phyloP scores from a whole-genome alignment of 2,329 filamentous ascomycete species.

The Botryotinia narcissicola region DNA sequence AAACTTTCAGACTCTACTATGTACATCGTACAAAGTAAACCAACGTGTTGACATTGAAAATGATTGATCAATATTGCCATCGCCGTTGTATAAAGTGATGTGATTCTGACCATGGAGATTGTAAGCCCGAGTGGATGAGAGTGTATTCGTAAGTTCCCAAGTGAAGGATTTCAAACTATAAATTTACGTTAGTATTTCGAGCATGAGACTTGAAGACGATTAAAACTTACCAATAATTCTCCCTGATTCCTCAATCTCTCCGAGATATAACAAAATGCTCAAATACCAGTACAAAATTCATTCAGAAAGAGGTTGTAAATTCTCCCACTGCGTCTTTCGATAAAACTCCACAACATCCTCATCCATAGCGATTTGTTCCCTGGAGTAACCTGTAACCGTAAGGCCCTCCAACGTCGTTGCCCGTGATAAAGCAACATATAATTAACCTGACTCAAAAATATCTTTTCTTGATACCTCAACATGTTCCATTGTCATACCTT shows the following conservation, averaged over 20 bases:
- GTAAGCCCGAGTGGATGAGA: not conserved
- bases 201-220: not conserved
- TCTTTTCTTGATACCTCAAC: conserved; percentile 32
- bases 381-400: conserved; percentile 28
- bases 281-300: not conserved
- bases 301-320: conserved; percentile 5
- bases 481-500: conserved; percentile 68
- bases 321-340: conserved; percentile 31
- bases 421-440: conserved; percentile 35
- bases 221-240: not conserved
- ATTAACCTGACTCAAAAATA: conserved; percentile 34
- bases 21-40: not conserved
- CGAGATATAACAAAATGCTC: not conserved
- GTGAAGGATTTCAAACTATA: not conserved
- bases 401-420: conserved; percentile 32
- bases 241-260: not conserved
- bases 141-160: not conserved
- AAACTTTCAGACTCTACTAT: not conserved
- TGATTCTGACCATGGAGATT: not conserved
- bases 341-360: conserved; percentile 34
- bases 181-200: not conserved
- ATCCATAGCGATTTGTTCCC: conserved; percentile 28
- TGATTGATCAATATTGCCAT: not conserved
- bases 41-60: not conserved
- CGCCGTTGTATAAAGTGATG: not conserved